Evolutionary conservation across 768 basidiomycete genomes (phyloP).

Genomic region (Amanita rubescens): DNA sequence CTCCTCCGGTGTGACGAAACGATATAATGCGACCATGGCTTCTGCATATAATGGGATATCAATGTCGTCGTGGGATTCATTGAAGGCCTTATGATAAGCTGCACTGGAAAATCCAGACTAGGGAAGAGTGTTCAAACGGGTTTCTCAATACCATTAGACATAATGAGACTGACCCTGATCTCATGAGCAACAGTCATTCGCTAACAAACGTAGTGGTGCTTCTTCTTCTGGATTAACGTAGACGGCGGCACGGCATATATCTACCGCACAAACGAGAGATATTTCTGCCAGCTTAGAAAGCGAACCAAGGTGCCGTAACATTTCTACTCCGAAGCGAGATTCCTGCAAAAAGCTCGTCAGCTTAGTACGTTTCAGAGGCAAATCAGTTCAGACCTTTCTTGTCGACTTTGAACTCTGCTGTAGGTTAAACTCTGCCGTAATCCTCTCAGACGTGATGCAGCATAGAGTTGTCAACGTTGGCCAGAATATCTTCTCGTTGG

Average conservation of each 20-base stretch:
- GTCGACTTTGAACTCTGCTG: conserved; percentile 24
- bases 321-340: conserved; percentile 53
- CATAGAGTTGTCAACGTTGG: conserved; percentile 73
- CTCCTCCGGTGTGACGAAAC: conserved; percentile 60
- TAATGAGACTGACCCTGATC: conserved; percentile 48
- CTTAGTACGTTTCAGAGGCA: conserved; percentile 7
- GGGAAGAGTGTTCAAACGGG: background rate
- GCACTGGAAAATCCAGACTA: conserved; percentile 27
- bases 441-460: conserved; percentile 67
- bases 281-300: conserved; percentile 57
- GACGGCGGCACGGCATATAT: conserved; percentile 69
- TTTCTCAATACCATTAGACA: background rate
- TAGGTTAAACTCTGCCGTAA: conserved; percentile 49
- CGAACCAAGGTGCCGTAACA: conserved; percentile 49
- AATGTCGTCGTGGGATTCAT: conserved; percentile 61
- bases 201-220: conserved; percentile 54
- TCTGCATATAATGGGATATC: conserved; percentile 76
- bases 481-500: conserved; percentile 57
- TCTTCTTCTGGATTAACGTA: conserved; percentile 45
- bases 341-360: conserved; percentile 25
- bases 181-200: conserved; percentile 73
- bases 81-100: conserved; percentile 52
- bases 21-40: conserved; percentile 63
- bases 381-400: conserved; percentile 26
- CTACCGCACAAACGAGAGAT: conserved; percentile 65